Percentiles rank a stretch among this genome's conserved stretches.
Conservation (phyloP, 257 asterid genomes). For the Fraxinus quadrangulata region DNA sequence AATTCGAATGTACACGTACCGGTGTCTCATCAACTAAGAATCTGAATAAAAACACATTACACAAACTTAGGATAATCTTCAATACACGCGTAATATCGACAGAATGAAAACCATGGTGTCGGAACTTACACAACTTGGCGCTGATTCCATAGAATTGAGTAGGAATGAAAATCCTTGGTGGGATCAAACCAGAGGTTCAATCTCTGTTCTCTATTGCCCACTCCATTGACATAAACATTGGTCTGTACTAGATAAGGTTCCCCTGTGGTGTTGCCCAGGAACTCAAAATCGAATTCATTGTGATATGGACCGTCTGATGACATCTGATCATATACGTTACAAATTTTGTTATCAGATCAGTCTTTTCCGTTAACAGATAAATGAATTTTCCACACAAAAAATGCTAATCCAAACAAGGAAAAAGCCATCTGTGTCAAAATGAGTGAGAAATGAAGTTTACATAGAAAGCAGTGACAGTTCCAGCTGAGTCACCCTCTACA, state of each 20-base stretch:
- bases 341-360: not conserved
- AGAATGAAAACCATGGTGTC: too few species aligned
- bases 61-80: too few species aligned
- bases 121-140: constrained; percentile 79
- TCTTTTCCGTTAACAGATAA: constrained; percentile 15
- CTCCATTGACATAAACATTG: constrained; percentile 77
- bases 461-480: constrained; percentile 92
- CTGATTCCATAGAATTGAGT: constrained; percentile 71
- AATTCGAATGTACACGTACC: constrained; percentile 66
- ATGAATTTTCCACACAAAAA: too few species aligned
- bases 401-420: too few species aligned
- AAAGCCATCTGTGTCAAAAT: too few species aligned
- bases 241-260: constrained; percentile 88
- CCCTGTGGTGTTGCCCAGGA: constrained; percentile 78
- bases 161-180: constrained; percentile 70
- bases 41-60: constrained; percentile 34
- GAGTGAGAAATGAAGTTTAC: constrained; percentile 26
- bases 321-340: constrained; percentile 48
- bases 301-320: constrained; percentile 82
- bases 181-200: constrained; percentile 92
- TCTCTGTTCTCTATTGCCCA: constrained; percentile 87
- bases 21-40: constrained; percentile 86
- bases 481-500: constrained; percentile 92
- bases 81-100: too few species aligned
- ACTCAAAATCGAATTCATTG: constrained; percentile 89